Conservation (phyloP, 768 basidiomycete species). For the Phaffia tasmanica region DNA sequence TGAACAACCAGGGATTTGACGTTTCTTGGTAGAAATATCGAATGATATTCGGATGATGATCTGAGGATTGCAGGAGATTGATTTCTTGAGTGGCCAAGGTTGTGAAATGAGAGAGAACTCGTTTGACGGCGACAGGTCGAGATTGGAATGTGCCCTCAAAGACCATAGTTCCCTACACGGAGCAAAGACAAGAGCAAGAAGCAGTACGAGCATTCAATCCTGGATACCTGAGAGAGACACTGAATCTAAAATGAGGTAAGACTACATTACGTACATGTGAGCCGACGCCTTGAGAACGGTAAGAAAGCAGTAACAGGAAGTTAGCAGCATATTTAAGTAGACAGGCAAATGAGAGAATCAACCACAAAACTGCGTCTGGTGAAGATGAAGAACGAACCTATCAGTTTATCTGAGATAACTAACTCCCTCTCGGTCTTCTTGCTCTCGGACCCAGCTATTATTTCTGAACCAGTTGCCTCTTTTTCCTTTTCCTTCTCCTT, state of each 20-base stretch:
- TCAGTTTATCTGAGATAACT: slow-evolving; percentile 8
- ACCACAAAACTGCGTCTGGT: slow-evolving; percentile 64
- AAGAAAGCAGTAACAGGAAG: not conserved
- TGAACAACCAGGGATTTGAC: slow-evolving; percentile 87
- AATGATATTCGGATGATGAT: slow-evolving; percentile 97
- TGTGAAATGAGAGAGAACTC: slow-evolving; percentile 86
- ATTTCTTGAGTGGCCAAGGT: slow-evolving; percentile 91
- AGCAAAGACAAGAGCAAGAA: too few species aligned
- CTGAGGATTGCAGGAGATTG: slow-evolving; percentile 83
- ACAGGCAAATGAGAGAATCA: slow-evolving; percentile 10
- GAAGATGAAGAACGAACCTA: slow-evolving; percentile 46
- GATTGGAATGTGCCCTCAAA: slow-evolving; percentile 69
- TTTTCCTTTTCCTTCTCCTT: slow-evolving; percentile 36
- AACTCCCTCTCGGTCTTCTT: slow-evolving; percentile 37
- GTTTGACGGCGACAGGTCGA: slow-evolving; percentile 95
- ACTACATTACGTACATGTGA: slow-evolving; percentile 47
- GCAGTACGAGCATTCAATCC: too few species aligned
- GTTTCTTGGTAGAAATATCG: slow-evolving; percentile 94
- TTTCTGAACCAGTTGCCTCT: slow-evolving; percentile 35
- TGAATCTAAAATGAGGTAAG: too few species aligned
- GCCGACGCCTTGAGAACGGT: slow-evolving; percentile 56
- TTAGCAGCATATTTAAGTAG: not conserved
- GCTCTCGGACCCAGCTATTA: slow-evolving; percentile 25
- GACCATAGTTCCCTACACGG: slow-evolving; percentile 65
- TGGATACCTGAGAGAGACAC: too few species aligned